Evolutionary conservation across 148 eudicot species (phyloP), one percentile per base, ranked within the genome.

Genomic region (Amaranthus hypochondriacus): DNA sequence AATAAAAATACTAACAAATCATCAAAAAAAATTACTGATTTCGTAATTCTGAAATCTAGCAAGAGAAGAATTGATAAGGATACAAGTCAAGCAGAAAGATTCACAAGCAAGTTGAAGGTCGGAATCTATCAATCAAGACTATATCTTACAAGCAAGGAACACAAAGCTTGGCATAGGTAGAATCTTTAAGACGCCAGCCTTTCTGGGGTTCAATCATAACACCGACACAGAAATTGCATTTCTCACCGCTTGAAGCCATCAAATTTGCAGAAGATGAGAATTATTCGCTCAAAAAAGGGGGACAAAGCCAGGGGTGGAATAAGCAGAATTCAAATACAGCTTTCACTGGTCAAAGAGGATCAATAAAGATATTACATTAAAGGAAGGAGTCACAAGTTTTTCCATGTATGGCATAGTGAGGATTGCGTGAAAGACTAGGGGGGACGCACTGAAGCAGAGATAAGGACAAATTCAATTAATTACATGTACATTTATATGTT

Each of bases 91-190:
- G 6, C 13, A 51, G 28, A 62, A 11, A 5, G 60, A 9, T 10
- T 28, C 50, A 66, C 11, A 66, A 13, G 28, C 2, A 46, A 71
- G 52, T 13, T 59, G 46, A 11, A 73, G 48, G 9, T 50, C 7
- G 59, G 39, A 42, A 47, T 68, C n/a, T 21, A 74, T 14, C 39
- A 54, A 43, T 21, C 48, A 58, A 54, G 68, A 65, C 74, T 28
- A 56, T 12, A 78, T 73, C 81, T 78, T 78, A 78, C 81, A 6
- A 47, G 77, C 81, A 73, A 67, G 9, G 18, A 53, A 11, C 62
- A 68, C 77, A 78, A 53, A 68, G 70, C 11, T 67, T 51, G 49
- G 68, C 67, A 67, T 39, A 39, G 47, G 64, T 57, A 21, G 42
- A 53, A 66, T 71, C 62, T 7, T 42, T 66, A 15, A 52, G 60